Evolutionary conservation across 2,329 filamentous ascomycete genomes (phyloP).

Genomic region (Penicillium capsulatum): DNA sequence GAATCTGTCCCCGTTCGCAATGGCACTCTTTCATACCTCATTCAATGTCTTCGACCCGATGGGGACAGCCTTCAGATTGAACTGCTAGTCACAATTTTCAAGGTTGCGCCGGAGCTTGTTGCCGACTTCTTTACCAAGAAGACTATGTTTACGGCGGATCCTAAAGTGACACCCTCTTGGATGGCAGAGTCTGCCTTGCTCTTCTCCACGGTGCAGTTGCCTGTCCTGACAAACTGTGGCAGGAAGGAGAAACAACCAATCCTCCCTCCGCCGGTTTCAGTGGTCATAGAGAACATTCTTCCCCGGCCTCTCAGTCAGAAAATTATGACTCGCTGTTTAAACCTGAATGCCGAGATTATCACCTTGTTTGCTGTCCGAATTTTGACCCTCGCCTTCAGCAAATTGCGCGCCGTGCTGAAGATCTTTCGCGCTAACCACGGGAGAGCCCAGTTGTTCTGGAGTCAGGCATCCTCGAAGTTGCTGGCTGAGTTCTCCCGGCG

Average conservation of each 20-base stretch:
- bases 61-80: constrained; percentile 76
- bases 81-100: constrained; percentile 74
- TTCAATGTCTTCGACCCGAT: constrained; percentile 76
- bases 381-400: constrained; percentile 72
- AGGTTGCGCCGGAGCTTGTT: constrained; percentile 75
- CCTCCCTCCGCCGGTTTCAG: constrained; percentile 70
- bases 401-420: constrained; percentile 62
- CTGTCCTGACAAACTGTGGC: constrained; percentile 69
- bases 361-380: constrained; percentile 81
- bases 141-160: constrained; percentile 77
- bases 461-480: constrained; percentile 63
- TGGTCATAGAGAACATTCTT: constrained; percentile 80
- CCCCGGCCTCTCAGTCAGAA: constrained; percentile 78
- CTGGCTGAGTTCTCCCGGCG: constrained; percentile 71
- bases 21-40: constrained; percentile 70
- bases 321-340: constrained; percentile 72
- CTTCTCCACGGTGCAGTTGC: constrained; percentile 72
- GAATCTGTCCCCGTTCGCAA: constrained; percentile 72
- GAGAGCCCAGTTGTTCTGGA: constrained; percentile 57
- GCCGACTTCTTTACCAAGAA: constrained; percentile 82
- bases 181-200: constrained; percentile 88
- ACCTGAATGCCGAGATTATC: constrained; percentile 71
- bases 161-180: constrained; percentile 90
- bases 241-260: constrained; percentile 58
- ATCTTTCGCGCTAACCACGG: constrained; percentile 54